phyloP scores from a whole-genome alignment of 2,329 filamentous ascomycete genomes.

The Beauveria varroae region DNA sequence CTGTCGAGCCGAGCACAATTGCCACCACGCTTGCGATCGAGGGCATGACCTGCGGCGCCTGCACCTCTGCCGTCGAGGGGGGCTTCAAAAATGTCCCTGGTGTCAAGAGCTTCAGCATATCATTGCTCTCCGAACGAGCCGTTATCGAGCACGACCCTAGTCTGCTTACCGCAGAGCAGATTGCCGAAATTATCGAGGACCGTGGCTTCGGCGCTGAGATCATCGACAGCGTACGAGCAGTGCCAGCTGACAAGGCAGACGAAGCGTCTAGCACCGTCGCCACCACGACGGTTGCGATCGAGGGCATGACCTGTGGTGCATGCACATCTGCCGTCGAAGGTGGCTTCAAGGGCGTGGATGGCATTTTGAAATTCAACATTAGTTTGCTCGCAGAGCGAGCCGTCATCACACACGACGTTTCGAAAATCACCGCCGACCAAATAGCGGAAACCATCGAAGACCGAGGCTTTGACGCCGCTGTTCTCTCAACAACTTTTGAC shows the following conservation, averaged over 20 bases:
- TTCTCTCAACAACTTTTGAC: conserved; percentile 69
- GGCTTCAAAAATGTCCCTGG: conserved; percentile 70
- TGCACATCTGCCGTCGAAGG: conserved; percentile 88
- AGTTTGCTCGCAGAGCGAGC: conserved; percentile 88
- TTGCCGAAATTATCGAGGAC: conserved; percentile 56
- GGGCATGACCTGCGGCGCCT: conserved; percentile 89
- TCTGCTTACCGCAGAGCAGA: conserved; percentile 43
- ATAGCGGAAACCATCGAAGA: conserved; percentile 83
- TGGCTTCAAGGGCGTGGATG: conserved; percentile 69
- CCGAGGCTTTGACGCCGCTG: conserved; percentile 74
- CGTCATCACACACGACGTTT: conserved; percentile 74
- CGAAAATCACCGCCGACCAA: conserved; percentile 61
- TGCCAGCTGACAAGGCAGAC: conserved; percentile 19
- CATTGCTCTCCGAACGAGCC: conserved; percentile 75
- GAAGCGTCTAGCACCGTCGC: conserved; percentile 36
- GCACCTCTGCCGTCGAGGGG: conserved; percentile 76
- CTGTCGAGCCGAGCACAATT: conserved; percentile 34
- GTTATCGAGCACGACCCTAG: conserved; percentile 70
- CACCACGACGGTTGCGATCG: conserved; percentile 80
- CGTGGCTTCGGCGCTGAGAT: conserved; percentile 76
- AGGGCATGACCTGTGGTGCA: conserved; percentile 96
- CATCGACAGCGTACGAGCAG: conserved; percentile 49
- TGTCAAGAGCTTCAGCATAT: conserved; percentile 71
- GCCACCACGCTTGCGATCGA: conserved; percentile 71
- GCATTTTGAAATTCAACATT: conserved; percentile 85